Base-by-base conservation (phyloP, 2,329 filamentous ascomycete genomes). In the Ophiobolus disseminans region DNA sequence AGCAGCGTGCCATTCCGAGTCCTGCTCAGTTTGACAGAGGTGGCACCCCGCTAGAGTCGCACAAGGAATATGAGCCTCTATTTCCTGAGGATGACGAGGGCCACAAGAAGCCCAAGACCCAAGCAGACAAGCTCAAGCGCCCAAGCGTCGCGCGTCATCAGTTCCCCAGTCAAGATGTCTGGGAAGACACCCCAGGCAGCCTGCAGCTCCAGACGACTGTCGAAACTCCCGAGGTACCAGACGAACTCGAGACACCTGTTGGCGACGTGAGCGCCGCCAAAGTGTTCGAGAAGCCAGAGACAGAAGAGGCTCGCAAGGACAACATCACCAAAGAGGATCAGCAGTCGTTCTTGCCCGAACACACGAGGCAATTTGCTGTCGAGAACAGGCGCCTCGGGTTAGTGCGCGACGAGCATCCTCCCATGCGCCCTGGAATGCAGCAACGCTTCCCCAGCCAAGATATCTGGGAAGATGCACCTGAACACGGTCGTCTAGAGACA, bases 131-230 rank as follows among this genome's bases (percentile, higher is more conserved):
- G 55, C 77, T 85, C 58, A 85, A 84, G 70, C 75, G 78, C 34
- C 76, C 78, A 21, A 76, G 75, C 42, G 69, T 79, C 48, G 75
- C 76, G 41, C 70, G 76, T 40, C 77, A 80, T 55, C 87, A 88
- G 53, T 99, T 99, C 74, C 94, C 94, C 1, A 97, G 92, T 72
- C 89, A 92, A 70, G 94, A 99, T 70, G 85, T 97, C 31, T 99
- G 94, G 94, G 94, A 99, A 76, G 95, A 99, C 71, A 88, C 91
- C 0, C 94, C 95, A 3, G 88, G 86, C 66, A 96, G 91, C 73
- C 80, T 90, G 42, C 86, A 94, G 65, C 85, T 84, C 39, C 77
- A 82, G 25, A 86, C 92, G 3, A 91, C 90, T 50, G 93, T 97
- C 6, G 90, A 88, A 2, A 94, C 90, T 0, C 91, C 91, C 1